Evolutionary conservation across 345 rosid genomes (phyloP).

Genomic region (Brassica cretica): DNA sequence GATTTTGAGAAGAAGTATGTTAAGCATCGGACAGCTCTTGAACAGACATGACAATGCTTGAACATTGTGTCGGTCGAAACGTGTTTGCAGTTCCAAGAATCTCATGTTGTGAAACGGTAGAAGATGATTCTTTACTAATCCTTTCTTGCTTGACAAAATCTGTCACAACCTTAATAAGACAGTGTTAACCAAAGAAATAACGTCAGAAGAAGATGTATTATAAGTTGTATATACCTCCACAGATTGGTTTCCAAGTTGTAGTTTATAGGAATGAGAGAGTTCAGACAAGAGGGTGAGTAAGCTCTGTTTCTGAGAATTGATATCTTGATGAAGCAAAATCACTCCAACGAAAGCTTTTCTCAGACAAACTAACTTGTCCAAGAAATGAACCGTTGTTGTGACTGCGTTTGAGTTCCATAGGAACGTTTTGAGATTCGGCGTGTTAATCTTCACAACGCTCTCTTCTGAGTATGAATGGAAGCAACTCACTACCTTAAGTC

Average conservation of each 20-base stretch:
- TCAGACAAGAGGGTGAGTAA: conserved; percentile 56
- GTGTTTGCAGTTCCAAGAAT: conserved; percentile 57
- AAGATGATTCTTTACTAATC: conserved; percentile 33
- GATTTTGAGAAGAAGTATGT: conserved; percentile 60
- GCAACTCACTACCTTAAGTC: conserved; percentile 56
- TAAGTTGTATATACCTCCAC: conserved; percentile 53
- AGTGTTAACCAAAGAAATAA: conserved; percentile 6
- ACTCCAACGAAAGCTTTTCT: conserved; percentile 59
- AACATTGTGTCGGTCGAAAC: conserved; percentile 53
- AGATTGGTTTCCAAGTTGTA: conserved; percentile 61
- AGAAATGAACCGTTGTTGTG: conserved; percentile 41
- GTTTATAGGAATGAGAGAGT: conserved; percentile 43
- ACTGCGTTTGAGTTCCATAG: conserved; percentile 60
- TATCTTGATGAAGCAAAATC: conserved; percentile 39
- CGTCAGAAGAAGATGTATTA: background rate
- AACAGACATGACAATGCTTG: conserved; percentile 63
- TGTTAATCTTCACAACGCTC: conserved; percentile 58
- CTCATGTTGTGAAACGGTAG: conserved; percentile 39
- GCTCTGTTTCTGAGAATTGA: conserved; percentile 45
- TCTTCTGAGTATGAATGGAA: conserved; percentile 47
- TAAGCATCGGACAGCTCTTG: conserved; percentile 56
- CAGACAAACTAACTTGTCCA: conserved; percentile 48
- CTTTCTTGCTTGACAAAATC: conserved; percentile 56
- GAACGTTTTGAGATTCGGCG: conserved; percentile 47
- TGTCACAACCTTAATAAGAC: conserved; percentile 35